These are phyloP conservation scores for Grigorovia transvaalensis DNA, from an alignment of 805 yeast species.

Conservation along the genomic window DNA sequence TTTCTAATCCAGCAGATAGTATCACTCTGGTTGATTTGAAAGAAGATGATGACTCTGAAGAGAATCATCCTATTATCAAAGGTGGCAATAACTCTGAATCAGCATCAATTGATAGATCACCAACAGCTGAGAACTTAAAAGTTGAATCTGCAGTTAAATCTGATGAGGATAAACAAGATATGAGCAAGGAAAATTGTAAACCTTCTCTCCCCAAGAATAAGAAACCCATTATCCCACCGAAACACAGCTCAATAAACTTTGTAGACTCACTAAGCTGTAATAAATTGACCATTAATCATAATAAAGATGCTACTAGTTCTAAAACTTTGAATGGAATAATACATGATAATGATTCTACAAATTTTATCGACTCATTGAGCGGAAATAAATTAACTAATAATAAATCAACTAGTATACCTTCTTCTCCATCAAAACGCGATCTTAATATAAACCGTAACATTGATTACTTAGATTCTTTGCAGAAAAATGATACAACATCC, in stretches of 20 bases:
- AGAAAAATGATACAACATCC: conserved; percentile 5
- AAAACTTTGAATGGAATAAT: background rate
- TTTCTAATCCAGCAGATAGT: too few species aligned
- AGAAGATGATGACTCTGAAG: background rate
- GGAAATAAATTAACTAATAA: background rate
- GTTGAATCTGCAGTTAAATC: background rate
- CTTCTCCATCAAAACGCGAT: background rate
- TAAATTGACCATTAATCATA: background rate
- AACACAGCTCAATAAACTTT: background rate
- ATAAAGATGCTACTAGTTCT: background rate
- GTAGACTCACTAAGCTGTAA: background rate
- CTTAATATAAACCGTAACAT: conserved; percentile 5
- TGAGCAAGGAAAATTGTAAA: too few species aligned
- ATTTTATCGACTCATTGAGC: background rate
- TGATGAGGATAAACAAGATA: too few species aligned
- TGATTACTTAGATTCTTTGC: conserved; percentile 18
- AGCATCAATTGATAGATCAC: background rate
- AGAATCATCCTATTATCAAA: background rate
- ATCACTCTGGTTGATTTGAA: background rate
- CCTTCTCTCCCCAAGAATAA: background rate
- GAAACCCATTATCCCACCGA: background rate
- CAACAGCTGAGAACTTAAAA: background rate
- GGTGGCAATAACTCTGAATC: background rate
- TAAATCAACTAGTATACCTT: background rate
- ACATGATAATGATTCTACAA: background rate